phyloP scores from a whole-genome alignment of 2,329 filamentous ascomycete genomes.

The Verticillium tricorpus region DNA sequence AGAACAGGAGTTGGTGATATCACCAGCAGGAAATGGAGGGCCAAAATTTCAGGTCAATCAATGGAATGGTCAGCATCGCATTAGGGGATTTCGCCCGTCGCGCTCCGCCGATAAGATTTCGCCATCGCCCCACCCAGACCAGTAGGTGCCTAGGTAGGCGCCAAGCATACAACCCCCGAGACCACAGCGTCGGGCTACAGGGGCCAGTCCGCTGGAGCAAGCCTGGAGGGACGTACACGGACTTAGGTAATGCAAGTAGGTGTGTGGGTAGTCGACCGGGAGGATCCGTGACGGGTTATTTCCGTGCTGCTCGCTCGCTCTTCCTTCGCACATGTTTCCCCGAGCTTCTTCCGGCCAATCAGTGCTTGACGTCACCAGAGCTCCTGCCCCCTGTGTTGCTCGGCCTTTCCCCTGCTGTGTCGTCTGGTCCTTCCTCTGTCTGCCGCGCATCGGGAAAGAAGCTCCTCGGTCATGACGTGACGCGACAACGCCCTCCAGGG shows the following conservation, averaged over 20 bases:
- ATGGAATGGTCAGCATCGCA: background rate
- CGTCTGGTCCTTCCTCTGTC: background rate
- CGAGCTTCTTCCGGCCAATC: constrained; percentile 18
- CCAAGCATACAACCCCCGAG: too few species aligned
- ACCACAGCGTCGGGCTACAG: too few species aligned
- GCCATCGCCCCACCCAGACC: background rate
- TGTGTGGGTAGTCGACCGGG: too few species aligned
- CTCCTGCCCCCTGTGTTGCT: too few species aligned
- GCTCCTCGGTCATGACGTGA: background rate
- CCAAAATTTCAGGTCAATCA: constrained; percentile 1
- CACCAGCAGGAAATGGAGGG: background rate
- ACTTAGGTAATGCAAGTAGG: too few species aligned
- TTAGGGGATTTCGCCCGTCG: background rate
- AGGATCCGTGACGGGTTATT: background rate
- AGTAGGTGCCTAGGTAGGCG: too few species aligned
- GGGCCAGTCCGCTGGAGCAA: too few species aligned
- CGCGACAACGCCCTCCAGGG: background rate
- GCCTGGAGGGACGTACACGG: too few species aligned
- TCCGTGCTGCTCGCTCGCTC: background rate
- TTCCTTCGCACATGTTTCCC: constrained; percentile 17
- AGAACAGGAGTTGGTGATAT: background rate
- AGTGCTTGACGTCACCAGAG: background rate
- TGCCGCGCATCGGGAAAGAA: background rate
- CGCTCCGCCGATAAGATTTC: background rate
- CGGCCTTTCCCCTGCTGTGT: too few species aligned